Conservation (phyloP, 768 basidiomycete species). For the Auricularia cornea region DNA sequence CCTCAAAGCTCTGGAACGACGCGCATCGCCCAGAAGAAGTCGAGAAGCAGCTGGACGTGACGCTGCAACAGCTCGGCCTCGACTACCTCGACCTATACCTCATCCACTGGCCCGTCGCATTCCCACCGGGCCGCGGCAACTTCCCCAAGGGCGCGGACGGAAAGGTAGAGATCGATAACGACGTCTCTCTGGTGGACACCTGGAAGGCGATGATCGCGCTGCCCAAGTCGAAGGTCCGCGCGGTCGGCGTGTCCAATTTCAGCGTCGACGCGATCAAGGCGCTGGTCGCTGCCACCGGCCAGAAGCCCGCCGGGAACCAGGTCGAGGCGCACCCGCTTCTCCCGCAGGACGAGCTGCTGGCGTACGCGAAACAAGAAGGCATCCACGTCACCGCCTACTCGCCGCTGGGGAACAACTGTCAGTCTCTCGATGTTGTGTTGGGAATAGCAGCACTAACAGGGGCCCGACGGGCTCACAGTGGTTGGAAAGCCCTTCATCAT, state of each 20-base stretch:
- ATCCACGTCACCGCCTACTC: conserved; percentile 63
- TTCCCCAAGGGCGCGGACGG: conserved; percentile 33
- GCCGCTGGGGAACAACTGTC: conserved; percentile 79
- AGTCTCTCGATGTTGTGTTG: too few species aligned
- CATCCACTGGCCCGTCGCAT: conserved; percentile 74
- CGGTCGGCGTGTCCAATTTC: conserved; percentile 82
- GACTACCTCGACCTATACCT: conserved; percentile 79
- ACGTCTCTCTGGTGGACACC: conserved; percentile 60
- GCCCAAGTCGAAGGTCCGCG: conserved; percentile 60
- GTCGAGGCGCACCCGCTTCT: conserved; percentile 77
- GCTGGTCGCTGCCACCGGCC: conserved; percentile 60
- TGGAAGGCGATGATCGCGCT: conserved; percentile 76
- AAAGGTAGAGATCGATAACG: conserved; percentile 47
- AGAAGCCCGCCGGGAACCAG: conserved; percentile 72
- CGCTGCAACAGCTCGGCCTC: conserved; percentile 60
- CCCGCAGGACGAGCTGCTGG: conserved; percentile 64
- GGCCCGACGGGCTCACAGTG: conserved; percentile 39
- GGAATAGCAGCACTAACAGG: too few species aligned
- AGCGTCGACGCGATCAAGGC: conserved; percentile 54
- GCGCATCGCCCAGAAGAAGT: conserved; percentile 58
- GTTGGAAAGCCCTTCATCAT: conserved; percentile 56
- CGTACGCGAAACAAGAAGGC: conserved; percentile 57
- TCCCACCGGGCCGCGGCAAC: conserved; percentile 46
- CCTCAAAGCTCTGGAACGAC: conserved; percentile 77
- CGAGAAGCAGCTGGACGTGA: conserved; percentile 68